phyloP scores from a whole-genome alignment of 2,329 filamentous ascomycete genomes.

The Sclerotinia subarctica region DNA sequence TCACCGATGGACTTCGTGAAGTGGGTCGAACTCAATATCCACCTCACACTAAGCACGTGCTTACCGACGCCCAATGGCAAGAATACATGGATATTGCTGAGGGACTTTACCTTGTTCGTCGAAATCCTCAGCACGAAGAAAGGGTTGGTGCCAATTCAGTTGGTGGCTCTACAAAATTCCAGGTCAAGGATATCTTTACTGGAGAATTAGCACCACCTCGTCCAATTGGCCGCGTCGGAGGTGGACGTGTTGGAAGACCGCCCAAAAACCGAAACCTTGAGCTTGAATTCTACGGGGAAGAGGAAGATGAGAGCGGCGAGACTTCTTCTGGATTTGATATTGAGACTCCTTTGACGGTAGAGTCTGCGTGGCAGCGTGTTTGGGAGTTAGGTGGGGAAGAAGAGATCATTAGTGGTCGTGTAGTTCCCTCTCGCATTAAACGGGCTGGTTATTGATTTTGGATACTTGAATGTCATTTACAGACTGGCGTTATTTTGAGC shows the following conservation, averaged over 20 bases:
- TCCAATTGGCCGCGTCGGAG: background rate
- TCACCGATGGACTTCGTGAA: slow-evolving; percentile 2
- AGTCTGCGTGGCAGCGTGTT: slow-evolving; percentile 1
- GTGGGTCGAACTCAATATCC: background rate
- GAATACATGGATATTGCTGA: slow-evolving; percentile 1
- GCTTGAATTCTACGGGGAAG: background rate
- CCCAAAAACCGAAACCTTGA: background rate
- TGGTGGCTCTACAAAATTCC: background rate
- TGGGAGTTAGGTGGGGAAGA: slow-evolving; percentile 3
- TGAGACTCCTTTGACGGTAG: background rate
- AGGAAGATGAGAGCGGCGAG: background rate
- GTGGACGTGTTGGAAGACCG: slow-evolving; percentile 7
- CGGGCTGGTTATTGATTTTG: slow-evolving; percentile 6
- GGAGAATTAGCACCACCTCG: background rate
- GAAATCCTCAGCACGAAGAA: slow-evolving; percentile 9
- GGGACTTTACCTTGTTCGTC: slow-evolving; percentile 11
- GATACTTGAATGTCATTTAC: background rate
- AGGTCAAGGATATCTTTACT: slow-evolving; percentile 9
- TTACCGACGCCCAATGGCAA: slow-evolving; percentile 1
- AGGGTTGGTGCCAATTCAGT: background rate
- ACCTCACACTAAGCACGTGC: slow-evolving; percentile 8
- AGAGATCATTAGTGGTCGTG: slow-evolving; percentile 6
- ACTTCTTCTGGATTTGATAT: background rate
- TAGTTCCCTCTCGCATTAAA: slow-evolving; percentile 7
- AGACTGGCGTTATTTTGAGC: background rate